Percentiles rank a stretch among this genome's conserved stretches.
phyloP scores from a whole-genome alignment of 2,329 filamentous ascomycete species.

The Apiospora pterosperma region DNA sequence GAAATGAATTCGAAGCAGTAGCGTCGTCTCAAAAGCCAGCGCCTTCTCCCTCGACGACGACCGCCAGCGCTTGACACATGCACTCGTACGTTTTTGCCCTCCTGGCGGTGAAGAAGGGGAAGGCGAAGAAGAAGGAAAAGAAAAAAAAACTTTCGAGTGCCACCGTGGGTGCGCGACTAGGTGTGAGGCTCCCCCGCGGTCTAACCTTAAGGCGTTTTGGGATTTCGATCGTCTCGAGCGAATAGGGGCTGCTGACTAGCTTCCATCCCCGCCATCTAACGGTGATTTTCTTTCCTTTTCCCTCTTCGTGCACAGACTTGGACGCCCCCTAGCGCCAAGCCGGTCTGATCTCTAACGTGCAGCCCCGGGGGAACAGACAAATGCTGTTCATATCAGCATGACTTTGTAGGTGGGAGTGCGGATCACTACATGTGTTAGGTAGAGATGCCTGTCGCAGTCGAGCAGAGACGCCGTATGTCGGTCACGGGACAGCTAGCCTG shows the following conservation, averaged over 20 bases:
- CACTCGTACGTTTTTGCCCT: background rate
- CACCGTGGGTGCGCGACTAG: no score
- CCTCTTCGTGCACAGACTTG: background rate
- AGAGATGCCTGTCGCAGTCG: background rate
- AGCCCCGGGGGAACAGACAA: no score
- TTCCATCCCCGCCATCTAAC: background rate
- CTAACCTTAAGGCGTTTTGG: background rate
- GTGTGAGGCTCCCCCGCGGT: no score
- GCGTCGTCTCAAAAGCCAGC: background rate
- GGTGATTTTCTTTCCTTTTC: no score
- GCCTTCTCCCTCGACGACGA: background rate
- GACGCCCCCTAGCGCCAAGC: no score
- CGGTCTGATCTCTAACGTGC: no score
- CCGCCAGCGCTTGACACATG: background rate
- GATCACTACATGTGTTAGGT: no score
- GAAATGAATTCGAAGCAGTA: background rate
- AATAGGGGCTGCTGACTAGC: background rate
- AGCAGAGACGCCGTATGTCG: background rate
- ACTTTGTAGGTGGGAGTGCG: no score
- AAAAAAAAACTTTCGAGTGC: no score
- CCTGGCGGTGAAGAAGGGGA: background rate
- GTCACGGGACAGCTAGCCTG: background rate
- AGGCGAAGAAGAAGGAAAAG: no score
- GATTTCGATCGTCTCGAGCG: background rate
- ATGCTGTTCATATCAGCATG: no score